Evolutionary conservation across 306 rosid species (phyloP), one percentile per base, ranked within the genome.

Genomic region (Cicer arietinum): DNA sequence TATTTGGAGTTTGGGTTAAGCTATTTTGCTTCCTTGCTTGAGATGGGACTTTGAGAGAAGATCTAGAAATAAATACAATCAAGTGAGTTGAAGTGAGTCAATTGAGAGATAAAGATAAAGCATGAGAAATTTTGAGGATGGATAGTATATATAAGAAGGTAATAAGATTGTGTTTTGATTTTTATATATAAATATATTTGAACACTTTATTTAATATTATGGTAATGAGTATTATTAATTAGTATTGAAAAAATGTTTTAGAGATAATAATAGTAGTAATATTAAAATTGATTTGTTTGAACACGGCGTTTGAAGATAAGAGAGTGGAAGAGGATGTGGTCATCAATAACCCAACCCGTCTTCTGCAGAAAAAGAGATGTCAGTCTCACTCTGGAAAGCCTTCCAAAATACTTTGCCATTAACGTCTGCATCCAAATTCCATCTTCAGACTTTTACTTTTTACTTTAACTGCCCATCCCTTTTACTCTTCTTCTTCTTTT

Each of bases 321-420:
- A 84, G 64, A 69, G 14, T 60, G 71, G 81, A 62, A 73, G 83
- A 86, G 87, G 85, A 78, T 85, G 96, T 88, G 96, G 95, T 67
- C 94, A 90, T 87, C 83, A 86, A 84, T 90, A 82, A 67, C 76
- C 84, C 71, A 82, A 67, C 76, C 84, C 71, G 44, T 52, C 67
- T 81, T 53, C 74, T 79, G 84, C 89, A 84, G 63, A 78, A 62
- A 82, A 79, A 81, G 74, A 80, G 81, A 76, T 68, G 91, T 85
- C 88, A 58, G 64, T 58, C 30, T 80, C 79, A 73, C 76, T 66
- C 85, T 68, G 50, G 39, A 74, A 80, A 82, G 82, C 48, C 77
- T 84, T 75, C 73, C 86, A 35, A 41, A 35, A 35, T 45, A 22
- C 79, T 80, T 80, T 74, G 40, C 75, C 80, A 41, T 59, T 81